Percentiles rank a stretch among this genome's conserved stretches.
These are phyloP conservation scores for Hypholoma fasciculare DNA, from an alignment of 768 basidiomycete species.

Conservation along the genomic window DNA sequence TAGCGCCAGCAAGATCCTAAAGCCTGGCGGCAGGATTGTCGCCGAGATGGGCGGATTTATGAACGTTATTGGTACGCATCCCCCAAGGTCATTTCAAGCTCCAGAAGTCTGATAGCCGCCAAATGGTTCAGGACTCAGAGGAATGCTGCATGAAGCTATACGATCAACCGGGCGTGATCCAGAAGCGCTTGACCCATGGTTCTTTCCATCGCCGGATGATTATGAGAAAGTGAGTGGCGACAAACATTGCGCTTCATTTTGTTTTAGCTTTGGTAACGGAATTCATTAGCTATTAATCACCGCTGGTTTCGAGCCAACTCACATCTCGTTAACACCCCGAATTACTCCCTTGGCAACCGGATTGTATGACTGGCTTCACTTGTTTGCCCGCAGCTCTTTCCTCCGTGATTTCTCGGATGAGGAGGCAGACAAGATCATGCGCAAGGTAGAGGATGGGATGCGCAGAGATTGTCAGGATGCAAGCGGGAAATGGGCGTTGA, in stretches of 20 bases:
- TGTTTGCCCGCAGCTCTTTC: conserved; percentile 66
- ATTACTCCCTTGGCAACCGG: conserved; percentile 52
- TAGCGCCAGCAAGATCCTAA: conserved; percentile 60
- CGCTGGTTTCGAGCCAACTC: conserved; percentile 56
- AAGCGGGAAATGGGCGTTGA: conserved; percentile 65
- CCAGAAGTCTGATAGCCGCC: too few relatives aligned
- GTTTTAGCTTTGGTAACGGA: background rate
- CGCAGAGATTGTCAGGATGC: conserved; percentile 55
- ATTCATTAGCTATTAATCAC: conserved; percentile 48
- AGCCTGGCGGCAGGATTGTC: conserved; percentile 69
- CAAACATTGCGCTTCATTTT: conserved; percentile 1
- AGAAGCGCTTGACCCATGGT: conserved; percentile 73
- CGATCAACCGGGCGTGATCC: conserved; percentile 58
- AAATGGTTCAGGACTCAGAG: conserved; percentile 52
- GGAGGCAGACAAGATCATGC: conserved; percentile 60
- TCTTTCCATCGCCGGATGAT: conserved; percentile 72
- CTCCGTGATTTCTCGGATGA: conserved; percentile 50
- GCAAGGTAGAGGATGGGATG: conserved; percentile 59
- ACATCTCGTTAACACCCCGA: conserved; percentile 56
- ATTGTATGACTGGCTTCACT: conserved; percentile 63
- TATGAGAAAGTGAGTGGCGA: conserved; percentile 51
- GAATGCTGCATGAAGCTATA: conserved; percentile 54
- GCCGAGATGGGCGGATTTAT: conserved; percentile 79
- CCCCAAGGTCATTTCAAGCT: background rate
- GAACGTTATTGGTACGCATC: conserved; percentile 62